Conservation (phyloP, 2,329 filamentous ascomycete species). For the Colletotrichum euphorbiae region DNA sequence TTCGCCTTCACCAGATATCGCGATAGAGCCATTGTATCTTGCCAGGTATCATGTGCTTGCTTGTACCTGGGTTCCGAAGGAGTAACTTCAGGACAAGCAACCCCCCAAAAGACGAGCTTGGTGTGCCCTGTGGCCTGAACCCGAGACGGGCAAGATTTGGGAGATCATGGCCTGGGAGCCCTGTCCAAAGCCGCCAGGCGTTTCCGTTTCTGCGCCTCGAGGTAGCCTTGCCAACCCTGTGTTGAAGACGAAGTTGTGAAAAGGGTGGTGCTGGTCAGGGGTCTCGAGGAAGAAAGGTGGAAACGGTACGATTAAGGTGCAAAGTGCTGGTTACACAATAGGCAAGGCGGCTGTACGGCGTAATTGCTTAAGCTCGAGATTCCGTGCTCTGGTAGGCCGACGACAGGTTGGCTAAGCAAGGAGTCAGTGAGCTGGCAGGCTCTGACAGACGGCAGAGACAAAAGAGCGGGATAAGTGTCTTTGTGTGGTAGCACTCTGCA, state of each 20-base stretch:
- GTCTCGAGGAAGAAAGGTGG: slow-evolving; percentile 29
- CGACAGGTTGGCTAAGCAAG: slow-evolving; percentile 33
- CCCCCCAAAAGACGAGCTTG: slow-evolving; percentile 4
- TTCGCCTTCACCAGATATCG: not conserved
- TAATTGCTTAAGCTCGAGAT: slow-evolving; percentile 11
- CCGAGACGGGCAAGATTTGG: slow-evolving; percentile 31
- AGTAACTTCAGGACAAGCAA: slow-evolving; percentile 7
- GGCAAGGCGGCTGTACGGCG: slow-evolving; percentile 31
- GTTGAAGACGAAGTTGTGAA: slow-evolving; percentile 16
- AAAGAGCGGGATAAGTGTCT: not conserved
- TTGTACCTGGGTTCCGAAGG: not conserved
- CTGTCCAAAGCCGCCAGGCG: slow-evolving; percentile 31
- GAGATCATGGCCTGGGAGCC: slow-evolving; percentile 31
- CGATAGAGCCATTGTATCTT: not conserved
- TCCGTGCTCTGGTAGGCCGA: slow-evolving; percentile 25
- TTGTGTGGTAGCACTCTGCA: slow-evolving; percentile 10
- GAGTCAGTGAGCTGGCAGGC: slow-evolving; percentile 32
- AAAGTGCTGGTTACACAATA: slow-evolving; percentile 27
- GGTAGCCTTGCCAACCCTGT: slow-evolving; percentile 38
- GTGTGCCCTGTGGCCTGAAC: slow-evolving; percentile 26
- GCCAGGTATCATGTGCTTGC: not conserved
- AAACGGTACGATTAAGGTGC: slow-evolving; percentile 33
- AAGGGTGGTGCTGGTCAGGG: slow-evolving; percentile 16
- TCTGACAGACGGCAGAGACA: slow-evolving; percentile 33
- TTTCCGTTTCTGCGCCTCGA: slow-evolving; percentile 29